Conservation (phyloP, 257 asterid species). For the Fraxinus quadrangulata region DNA sequence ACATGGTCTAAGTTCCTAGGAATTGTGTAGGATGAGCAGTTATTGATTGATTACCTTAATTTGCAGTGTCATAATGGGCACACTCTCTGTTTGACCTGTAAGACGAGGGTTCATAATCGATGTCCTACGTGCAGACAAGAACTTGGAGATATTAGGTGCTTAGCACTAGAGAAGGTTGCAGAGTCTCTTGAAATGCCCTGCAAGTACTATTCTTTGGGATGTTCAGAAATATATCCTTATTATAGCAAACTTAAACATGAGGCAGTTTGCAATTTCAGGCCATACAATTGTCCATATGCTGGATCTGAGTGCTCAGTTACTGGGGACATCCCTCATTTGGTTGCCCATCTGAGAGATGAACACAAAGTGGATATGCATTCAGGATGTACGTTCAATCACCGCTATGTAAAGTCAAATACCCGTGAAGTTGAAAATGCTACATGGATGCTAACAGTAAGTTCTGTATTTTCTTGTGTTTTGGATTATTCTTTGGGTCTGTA, state of each 20-base stretch:
- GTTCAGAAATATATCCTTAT: slow-evolving; percentile 80
- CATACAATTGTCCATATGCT: slow-evolving; percentile 84
- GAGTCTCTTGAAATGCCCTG: slow-evolving; percentile 85
- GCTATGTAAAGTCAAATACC: too few relatives aligned
- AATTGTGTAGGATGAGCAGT: not conserved
- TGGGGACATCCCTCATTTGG: slow-evolving; percentile 79
- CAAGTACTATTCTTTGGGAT: slow-evolving; percentile 72
- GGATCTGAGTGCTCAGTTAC: slow-evolving; percentile 84
- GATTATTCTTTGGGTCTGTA: too few relatives aligned
- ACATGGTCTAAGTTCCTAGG: not conserved
- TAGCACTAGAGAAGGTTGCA: slow-evolving; percentile 85
- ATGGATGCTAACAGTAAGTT: too few relatives aligned
- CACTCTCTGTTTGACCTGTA: slow-evolving; percentile 87
- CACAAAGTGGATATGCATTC: slow-evolving; percentile 95
- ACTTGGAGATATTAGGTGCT: slow-evolving; percentile 89
- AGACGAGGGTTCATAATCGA: slow-evolving; percentile 76
- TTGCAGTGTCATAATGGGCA: slow-evolving; percentile 91
- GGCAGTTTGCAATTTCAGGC: slow-evolving; percentile 77
- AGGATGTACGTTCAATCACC: slow-evolving; percentile 86
- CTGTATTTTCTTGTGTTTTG: too few relatives aligned
- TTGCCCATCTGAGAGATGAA: slow-evolving; percentile 77
- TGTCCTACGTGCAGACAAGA: slow-evolving; percentile 96
- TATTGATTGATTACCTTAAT: slow-evolving; percentile 13
- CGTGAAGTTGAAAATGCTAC: too few relatives aligned
- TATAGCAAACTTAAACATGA: slow-evolving; percentile 90